A percentile compares a stretch with the other conserved stretches of the same genome.
Conservation (phyloP, 164 flowering plant genomes). For the Aristolochia californica region DNA sequence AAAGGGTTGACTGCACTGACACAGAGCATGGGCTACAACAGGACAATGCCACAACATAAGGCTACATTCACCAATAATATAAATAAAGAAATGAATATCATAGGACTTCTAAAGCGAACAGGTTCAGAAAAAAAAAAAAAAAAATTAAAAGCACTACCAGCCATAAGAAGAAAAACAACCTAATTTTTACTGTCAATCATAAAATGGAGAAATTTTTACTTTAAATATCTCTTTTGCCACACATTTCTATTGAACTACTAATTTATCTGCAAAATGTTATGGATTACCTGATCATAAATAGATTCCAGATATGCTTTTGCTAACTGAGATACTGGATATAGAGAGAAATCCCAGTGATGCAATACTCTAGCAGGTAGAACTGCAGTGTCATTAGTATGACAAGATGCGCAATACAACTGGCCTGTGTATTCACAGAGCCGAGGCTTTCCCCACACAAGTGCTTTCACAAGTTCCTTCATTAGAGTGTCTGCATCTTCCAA, state of each 20-base stretch:
- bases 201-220: neutral
- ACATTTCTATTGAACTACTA: neutral
- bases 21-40: conserved; percentile 96
- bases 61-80: too few species aligned
- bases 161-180: too few species aligned
- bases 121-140: neutral
- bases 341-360: conserved; percentile 87
- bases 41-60: conserved; percentile 1
- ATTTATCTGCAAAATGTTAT: neutral
- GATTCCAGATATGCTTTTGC: conserved; percentile 90
- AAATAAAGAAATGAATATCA: too few species aligned
- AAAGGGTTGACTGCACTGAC: conserved; percentile 92
- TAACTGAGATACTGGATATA: conserved; percentile 82
- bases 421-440: conserved; percentile 91
- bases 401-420: conserved; percentile 79
- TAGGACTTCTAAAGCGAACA: neutral
- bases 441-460: conserved; percentile 92
- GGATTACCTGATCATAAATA: conserved; percentile 68
- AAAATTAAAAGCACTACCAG: too few species aligned
- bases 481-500: conserved; percentile 57
- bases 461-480: conserved; percentile 52
- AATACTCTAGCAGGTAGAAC: too few species aligned
- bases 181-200: too few species aligned
- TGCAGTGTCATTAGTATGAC: conserved; percentile 88
- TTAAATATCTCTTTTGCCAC: neutral